phyloP scores from a whole-genome alignment of 495 filamentous ascomycete species.

The Penicillium fimorum region DNA sequence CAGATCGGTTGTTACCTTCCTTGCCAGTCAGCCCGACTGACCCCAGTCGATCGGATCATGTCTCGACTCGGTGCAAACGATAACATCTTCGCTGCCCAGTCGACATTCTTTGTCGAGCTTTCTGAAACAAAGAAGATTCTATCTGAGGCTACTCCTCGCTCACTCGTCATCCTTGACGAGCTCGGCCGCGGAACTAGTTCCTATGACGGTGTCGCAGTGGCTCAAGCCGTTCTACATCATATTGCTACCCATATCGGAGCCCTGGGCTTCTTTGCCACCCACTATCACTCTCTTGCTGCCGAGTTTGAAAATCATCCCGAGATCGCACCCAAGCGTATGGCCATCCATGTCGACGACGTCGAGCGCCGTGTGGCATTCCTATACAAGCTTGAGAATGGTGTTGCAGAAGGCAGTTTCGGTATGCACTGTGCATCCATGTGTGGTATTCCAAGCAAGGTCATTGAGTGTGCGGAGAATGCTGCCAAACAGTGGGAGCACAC shows the following conservation, averaged over 20 bases:
- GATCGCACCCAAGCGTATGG: constrained; percentile 82
- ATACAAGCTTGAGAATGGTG: constrained; percentile 91
- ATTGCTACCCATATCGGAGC: constrained; percentile 91
- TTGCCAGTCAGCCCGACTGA: constrained; percentile 76
- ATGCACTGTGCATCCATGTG: constrained; percentile 99
- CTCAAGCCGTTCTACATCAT: constrained; percentile 94
- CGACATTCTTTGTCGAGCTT: constrained; percentile 97
- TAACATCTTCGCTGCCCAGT: constrained; percentile 98
- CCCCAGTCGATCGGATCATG: constrained; percentile 97
- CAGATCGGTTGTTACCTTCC: constrained; percentile 96
- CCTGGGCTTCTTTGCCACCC: constrained; percentile 95
- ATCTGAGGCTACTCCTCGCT: constrained; percentile 88
- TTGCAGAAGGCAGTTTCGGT: constrained; percentile 96
- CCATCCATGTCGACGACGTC: constrained; percentile 87
- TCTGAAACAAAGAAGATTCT: constrained; percentile 99
- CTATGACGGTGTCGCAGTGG: constrained; percentile 95
- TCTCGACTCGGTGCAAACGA: constrained; percentile 96
- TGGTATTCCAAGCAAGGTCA: constrained; percentile 79
- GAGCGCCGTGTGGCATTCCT: constrained; percentile 84
- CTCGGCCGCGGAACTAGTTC: constrained; percentile 90
- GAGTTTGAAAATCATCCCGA: constrained; percentile 90
- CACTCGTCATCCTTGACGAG: constrained; percentile 96
- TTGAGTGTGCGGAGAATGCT: constrained; percentile 84
- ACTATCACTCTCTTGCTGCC: constrained; percentile 90
- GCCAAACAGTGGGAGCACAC: constrained; percentile 96